These are phyloP conservation scores for Saccharum spontaneum DNA, from an alignment of 176 grass and related monocot genomes.

Conservation along the genomic window DNA sequence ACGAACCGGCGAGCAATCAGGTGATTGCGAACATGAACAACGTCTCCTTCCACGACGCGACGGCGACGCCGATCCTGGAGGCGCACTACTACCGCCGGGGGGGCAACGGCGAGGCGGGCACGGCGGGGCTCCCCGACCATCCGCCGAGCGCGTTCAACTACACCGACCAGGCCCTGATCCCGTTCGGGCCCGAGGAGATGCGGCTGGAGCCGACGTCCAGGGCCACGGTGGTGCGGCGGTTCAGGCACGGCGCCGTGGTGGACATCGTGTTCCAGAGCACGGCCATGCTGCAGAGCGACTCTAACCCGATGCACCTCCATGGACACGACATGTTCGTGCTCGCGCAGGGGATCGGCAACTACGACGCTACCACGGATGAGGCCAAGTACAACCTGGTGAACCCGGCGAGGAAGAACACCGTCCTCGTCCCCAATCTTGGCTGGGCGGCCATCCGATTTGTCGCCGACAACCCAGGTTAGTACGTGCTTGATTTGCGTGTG, in stretches of 20 bases:
- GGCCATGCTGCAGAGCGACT: constrained; percentile 33
- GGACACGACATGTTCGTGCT: constrained; percentile 18
- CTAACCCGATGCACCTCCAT: constrained; percentile 58
- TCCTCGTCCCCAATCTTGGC: constrained; percentile 5
- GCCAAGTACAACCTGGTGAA: constrained; percentile 37
- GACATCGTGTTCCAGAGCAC: constrained; percentile 48
- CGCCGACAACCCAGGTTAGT: constrained; percentile 43
- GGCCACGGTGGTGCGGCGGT: neutral
- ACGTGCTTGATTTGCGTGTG: too few species aligned
- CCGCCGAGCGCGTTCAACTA: neutral
- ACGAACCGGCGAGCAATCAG: neutral
- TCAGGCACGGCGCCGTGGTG: neutral
- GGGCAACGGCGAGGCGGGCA: neutral
- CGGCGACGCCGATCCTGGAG: neutral
- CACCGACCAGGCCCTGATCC: neutral
- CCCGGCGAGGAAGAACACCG: constrained; percentile 11
- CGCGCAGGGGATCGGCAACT: constrained; percentile 26
- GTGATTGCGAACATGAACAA: constrained; percentile 12
- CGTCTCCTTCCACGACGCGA: neutral
- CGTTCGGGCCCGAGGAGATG: neutral
- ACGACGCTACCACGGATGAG: constrained; percentile 20
- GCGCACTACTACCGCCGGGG: neutral
- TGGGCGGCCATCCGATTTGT: constrained; percentile 34
- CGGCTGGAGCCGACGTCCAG: neutral
- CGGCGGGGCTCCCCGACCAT: neutral